A percentile compares a stretch with the other conserved stretches of the same genome.
Conservation (phyloP, 2,329 filamentous ascomycete species). For the Purpureocillium takamizusanense region DNA sequence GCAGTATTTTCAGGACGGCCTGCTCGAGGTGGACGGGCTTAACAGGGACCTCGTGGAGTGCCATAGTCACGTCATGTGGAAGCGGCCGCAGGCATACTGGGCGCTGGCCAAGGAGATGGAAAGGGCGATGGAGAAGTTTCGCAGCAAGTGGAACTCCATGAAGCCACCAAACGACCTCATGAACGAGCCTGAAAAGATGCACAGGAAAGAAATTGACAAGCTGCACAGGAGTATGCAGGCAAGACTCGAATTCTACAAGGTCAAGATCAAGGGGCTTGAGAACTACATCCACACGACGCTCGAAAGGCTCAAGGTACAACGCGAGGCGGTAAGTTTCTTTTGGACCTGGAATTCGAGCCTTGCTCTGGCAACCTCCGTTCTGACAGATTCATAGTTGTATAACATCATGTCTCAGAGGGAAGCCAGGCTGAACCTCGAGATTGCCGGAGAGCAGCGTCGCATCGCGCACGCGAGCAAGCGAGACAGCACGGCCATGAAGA, state of each 20-base stretch:
- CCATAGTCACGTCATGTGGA: constrained; percentile 53
- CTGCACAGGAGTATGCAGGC: constrained; percentile 44
- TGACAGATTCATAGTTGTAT: constrained; percentile 38
- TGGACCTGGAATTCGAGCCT: neutral
- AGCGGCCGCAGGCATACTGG: constrained; percentile 51
- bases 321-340: constrained; percentile 48
- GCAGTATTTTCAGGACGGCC: constrained; percentile 41
- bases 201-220: constrained; percentile 26
- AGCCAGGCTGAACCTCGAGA: constrained; percentile 54
- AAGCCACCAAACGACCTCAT: constrained; percentile 9
- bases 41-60: constrained; percentile 56
- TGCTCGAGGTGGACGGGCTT: constrained; percentile 49
- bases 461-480: constrained; percentile 52
- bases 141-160: constrained; percentile 12
- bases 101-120: constrained; percentile 42
- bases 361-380: neutral
- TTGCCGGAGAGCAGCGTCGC: constrained; percentile 49
- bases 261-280: constrained; percentile 52
- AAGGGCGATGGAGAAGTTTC: constrained; percentile 36
- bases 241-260: constrained; percentile 49
- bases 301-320: constrained; percentile 51
- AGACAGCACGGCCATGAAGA: constrained; percentile 57
- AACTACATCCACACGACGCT: constrained; percentile 55
- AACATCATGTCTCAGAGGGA: constrained; percentile 59
- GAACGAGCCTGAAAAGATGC: constrained; percentile 16